Conservation (phyloP, 495 filamentous ascomycete species). For the Aspergillus affinis region DNA sequence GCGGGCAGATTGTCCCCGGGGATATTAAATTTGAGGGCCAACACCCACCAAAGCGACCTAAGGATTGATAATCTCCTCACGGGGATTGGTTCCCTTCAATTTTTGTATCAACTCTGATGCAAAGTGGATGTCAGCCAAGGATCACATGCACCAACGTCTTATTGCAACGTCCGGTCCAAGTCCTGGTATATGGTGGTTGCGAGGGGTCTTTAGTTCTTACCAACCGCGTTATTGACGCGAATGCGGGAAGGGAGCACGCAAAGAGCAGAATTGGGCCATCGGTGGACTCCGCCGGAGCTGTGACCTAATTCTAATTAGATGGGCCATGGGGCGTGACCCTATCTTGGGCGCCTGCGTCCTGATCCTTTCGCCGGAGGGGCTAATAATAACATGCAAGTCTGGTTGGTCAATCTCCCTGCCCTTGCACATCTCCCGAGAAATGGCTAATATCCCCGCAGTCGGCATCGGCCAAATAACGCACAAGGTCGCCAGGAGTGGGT, state of each 20-base stretch:
- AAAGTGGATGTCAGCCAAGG: background rate
- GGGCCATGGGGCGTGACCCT: background rate
- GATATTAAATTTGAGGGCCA: background rate
- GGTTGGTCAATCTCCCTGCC: background rate
- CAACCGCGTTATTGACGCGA: background rate
- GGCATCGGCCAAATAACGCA: too few species aligned
- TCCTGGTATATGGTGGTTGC: background rate
- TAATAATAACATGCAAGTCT: background rate
- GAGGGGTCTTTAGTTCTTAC: background rate
- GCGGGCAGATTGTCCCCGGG: background rate
- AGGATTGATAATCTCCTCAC: background rate
- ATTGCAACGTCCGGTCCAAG: background rate
- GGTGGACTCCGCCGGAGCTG: too few species aligned
- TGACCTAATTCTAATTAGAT: too few species aligned
- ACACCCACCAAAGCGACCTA: background rate
- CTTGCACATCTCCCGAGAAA: background rate
- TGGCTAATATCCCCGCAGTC: background rate
- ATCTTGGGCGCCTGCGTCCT: background rate
- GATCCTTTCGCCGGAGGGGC: background rate
- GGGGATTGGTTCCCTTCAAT: background rate
- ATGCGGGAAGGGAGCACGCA: background rate
- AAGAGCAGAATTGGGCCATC: background rate
- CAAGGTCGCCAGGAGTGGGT: background rate
- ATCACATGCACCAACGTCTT: background rate
- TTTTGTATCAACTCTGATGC: background rate